phyloP scores from a whole-genome alignment of 768 basidiomycete genomes.

The Leucosporidium scottii region DNA sequence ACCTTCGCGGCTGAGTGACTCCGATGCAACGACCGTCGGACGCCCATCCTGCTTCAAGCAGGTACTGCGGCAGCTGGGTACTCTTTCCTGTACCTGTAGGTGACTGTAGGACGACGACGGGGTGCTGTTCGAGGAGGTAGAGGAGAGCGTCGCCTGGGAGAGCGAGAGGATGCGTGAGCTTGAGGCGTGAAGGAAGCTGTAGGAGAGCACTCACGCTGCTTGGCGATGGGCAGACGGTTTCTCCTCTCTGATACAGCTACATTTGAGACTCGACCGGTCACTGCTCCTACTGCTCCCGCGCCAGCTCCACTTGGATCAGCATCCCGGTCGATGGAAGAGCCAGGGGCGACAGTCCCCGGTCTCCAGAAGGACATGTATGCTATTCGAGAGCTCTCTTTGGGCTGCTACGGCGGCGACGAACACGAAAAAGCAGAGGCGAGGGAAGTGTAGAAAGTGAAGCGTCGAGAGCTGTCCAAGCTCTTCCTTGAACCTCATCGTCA shows the following conservation, averaged over 20 bases:
- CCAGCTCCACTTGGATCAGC: conserved; percentile 46
- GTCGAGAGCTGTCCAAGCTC: too few species aligned
- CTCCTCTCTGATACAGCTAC: conserved; percentile 67
- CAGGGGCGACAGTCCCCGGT: conserved; percentile 74
- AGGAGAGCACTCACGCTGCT: conserved; percentile 59
- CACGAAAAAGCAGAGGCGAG: too few species aligned
- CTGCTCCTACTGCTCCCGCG: conserved; percentile 61
- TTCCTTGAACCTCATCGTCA: too few species aligned
- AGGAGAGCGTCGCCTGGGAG: conserved; percentile 65
- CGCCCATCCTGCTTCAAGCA: conserved; percentile 89
- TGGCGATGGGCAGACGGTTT: conserved; percentile 78
- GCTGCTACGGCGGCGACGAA: too few species aligned
- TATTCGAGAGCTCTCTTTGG: too few species aligned
- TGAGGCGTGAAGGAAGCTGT: neutral
- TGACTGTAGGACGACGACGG: conserved; percentile 55
- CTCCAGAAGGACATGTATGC: conserved; percentile 62
- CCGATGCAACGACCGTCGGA: conserved; percentile 73
- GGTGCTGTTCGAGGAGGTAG: conserved; percentile 73
- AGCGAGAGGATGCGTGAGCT: neutral
- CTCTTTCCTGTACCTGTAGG: conserved; percentile 98
- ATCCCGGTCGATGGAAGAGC: conserved; percentile 77
- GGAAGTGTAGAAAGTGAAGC: too few species aligned
- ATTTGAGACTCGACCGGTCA: conserved; percentile 51
- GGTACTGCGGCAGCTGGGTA: conserved; percentile 93
- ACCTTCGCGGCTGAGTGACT: conserved; percentile 84